Percentiles rank a stretch among this genome's conserved stretches.
phyloP scores from a whole-genome alignment of 768 basidiomycete genomes.

The Phlegmacium glaucopus region DNA sequence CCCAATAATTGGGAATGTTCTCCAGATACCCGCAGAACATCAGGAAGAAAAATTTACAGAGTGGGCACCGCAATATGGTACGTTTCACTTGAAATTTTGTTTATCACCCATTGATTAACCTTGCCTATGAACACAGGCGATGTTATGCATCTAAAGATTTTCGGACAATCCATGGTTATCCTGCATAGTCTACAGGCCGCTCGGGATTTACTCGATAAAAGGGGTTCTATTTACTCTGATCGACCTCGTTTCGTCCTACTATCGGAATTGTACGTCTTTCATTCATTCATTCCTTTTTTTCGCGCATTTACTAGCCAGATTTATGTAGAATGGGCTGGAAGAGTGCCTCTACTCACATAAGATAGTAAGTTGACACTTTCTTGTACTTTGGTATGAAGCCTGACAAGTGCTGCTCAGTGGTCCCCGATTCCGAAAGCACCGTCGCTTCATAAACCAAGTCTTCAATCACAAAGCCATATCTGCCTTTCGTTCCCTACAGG shows the following conservation, averaged over 20 bases:
- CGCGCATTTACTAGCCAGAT: neutral
- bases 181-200: slow-evolving; percentile 44
- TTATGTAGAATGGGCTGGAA: slow-evolving; percentile 47
- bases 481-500: slow-evolving; percentile 38
- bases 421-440: slow-evolving; percentile 49
- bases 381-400: slow-evolving; percentile 1
- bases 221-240: slow-evolving; percentile 53
- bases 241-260: slow-evolving; percentile 45
- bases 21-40: slow-evolving; percentile 38
- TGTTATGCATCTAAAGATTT: slow-evolving; percentile 35
- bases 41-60: slow-evolving; percentile 38
- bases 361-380: slow-evolving; percentile 39
- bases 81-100: slow-evolving; percentile 10
- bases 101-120: neutral
- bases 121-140: slow-evolving; percentile 34
- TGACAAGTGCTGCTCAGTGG: slow-evolving; percentile 30
- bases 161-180: slow-evolving; percentile 47
- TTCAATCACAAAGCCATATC: slow-evolving; percentile 43
- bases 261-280: slow-evolving; percentile 40
- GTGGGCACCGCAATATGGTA: slow-evolving; percentile 44
- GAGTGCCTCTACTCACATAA: slow-evolving; percentile 41
- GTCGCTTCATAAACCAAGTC: slow-evolving; percentile 45
- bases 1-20: slow-evolving; percentile 46
- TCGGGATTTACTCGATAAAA: slow-evolving; percentile 49
- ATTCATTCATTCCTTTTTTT: neutral